A percentile compares a stretch with the other conserved stretches of the same genome.
These are phyloP conservation scores for Limonomyces culmigenus DNA, from an alignment of 1,284 basidiomycete genomes.

Conservation along the genomic window DNA sequence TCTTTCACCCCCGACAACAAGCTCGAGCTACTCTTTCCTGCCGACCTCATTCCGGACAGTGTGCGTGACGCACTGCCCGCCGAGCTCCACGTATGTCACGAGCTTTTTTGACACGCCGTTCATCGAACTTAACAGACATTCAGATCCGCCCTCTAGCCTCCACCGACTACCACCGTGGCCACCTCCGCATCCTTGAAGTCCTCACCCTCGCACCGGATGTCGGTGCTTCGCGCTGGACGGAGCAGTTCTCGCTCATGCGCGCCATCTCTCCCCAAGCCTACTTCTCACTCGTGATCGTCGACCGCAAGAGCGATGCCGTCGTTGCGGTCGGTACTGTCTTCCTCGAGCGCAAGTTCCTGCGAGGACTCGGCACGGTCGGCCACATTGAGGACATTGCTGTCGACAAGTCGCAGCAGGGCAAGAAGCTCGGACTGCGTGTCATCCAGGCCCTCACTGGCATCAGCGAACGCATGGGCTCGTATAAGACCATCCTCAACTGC, in stretches of 20 bases:
- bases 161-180: conserved; percentile 72
- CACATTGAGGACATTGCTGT: conserved; percentile 99
- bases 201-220: conserved; percentile 70
- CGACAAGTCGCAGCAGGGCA: conserved; percentile 74
- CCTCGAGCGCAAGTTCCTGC: conserved; percentile 86
- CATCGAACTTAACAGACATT: conserved; percentile 1
- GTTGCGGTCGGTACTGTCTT: conserved; percentile 78
- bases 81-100: conserved; percentile 31
- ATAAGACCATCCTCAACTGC: conserved; percentile 97
- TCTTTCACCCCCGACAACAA: conserved; percentile 48
- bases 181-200: conserved; percentile 70
- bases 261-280: conserved; percentile 49
- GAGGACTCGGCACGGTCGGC: conserved; percentile 66
- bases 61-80: conserved; percentile 38
- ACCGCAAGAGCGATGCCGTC: conserved; percentile 59
- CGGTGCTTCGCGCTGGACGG: conserved; percentile 48
- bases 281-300: conserved; percentile 74
- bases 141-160: conserved; percentile 83
- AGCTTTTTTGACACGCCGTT: conserved; percentile 1
- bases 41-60: conserved; percentile 45
- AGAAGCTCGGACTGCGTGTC: conserved; percentile 75
- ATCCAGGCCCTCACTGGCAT: conserved; percentile 75
- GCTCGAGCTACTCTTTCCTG: conserved; percentile 63
- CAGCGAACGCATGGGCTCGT: conserved; percentile 64
- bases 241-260: conserved; percentile 49